Conservation (phyloP, 2,329 filamentous ascomycete species). For the Ampelomyces quisqualis region DNA sequence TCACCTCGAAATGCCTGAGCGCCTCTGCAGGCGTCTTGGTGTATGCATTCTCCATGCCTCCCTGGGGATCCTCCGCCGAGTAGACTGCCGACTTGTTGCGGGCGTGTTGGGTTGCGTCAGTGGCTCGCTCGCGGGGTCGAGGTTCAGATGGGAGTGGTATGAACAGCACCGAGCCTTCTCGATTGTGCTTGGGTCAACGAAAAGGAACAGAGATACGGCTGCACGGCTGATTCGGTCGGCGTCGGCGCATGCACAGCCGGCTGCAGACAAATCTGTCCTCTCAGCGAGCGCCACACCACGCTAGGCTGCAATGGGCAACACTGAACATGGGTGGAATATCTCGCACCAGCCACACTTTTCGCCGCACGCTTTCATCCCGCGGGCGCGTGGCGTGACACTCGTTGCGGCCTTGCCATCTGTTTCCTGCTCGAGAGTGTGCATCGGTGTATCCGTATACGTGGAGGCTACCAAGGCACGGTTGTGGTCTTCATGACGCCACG, state of each 20-base stretch:
- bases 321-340: too few relatives aligned
- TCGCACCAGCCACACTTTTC: not conserved
- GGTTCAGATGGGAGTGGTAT: not conserved
- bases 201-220: slow-evolving; percentile 1
- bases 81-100: not conserved
- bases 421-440: not conserved
- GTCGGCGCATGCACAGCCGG: slow-evolving; percentile 5
- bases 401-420: too few relatives aligned
- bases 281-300: slow-evolving; percentile 9
- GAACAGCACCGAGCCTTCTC: not conserved
- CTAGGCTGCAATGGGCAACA: not conserved
- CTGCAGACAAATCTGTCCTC: slow-evolving; percentile 31
- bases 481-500: too few relatives aligned
- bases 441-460: too few relatives aligned
- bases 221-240: slow-evolving; percentile 1
- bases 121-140: not conserved
- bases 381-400: slow-evolving; percentile 5
- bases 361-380: slow-evolving; percentile 9
- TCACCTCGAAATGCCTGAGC: slow-evolving; percentile 55
- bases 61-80: slow-evolving; percentile 9
- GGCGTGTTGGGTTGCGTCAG: not conserved
- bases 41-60: slow-evolving; percentile 57
- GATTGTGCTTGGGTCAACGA: not conserved
- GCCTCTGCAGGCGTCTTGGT: slow-evolving; percentile 52
- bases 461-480: too few relatives aligned